phyloP scores from a whole-genome alignment of 2,329 filamentous ascomycete genomes.

The Aspergillus novoparasiticus region DNA sequence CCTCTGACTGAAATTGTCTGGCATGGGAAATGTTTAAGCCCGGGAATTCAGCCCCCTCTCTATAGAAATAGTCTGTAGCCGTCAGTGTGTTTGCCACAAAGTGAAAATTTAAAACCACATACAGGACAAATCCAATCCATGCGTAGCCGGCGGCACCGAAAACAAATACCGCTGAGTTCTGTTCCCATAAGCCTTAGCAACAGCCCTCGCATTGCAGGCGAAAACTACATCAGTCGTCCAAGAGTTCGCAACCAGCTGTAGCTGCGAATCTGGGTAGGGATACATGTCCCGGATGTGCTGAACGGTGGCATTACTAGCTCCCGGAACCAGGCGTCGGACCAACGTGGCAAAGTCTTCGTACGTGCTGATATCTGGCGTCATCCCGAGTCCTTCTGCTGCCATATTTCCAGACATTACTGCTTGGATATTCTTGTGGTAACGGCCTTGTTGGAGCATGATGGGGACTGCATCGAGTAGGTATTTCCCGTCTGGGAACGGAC shows the following conservation, averaged over 20 bases:
- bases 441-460: not conserved
- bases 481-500: not conserved
- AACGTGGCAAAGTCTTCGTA: not conserved
- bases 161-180: constrained; percentile 1
- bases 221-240: constrained; percentile 2
- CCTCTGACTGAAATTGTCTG: not conserved
- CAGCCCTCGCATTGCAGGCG: not conserved
- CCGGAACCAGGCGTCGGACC: not conserved
- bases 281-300: not conserved
- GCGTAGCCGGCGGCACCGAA: not conserved
- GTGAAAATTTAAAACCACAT: not conserved
- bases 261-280: constrained; percentile 1
- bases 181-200: not conserved
- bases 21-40: not conserved
- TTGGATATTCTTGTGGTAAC: not conserved
- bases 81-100: not conserved
- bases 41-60: not conserved
- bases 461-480: not conserved
- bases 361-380: not conserved
- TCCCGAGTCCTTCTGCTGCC: not conserved
- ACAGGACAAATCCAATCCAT: constrained; percentile 1
- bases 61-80: not conserved
- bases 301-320: not conserved
- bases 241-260: not conserved
- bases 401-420: not conserved